Evolutionary conservation across 805 yeast genomes (phyloP), one percentile per base, ranked within the genome.

Genomic region (Candida berthetii): DNA sequence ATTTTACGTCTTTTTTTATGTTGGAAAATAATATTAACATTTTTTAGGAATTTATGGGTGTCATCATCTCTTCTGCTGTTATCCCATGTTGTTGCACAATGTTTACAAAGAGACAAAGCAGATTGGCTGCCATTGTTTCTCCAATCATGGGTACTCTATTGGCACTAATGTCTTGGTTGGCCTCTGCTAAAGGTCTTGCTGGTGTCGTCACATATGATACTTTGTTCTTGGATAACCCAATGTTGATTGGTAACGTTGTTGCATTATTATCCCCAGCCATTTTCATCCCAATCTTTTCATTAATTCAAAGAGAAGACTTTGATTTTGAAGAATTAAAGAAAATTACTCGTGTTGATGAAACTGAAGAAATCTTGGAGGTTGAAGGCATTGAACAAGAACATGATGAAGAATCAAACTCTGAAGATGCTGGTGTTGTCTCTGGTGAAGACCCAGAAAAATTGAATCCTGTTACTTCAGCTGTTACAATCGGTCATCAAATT

Each of bases 241-340:
- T 90, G 96, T 71, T 88, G 47, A 80, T 82, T 3, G 96, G 96
- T 45, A 89, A 89, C 61, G 79, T 87, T 37, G 89, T 87, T 40
- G 91, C 96, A 0, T 65, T 89, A 46, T 67, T 79, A 41, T 74
- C 90, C 2, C 96, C 96, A 9, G 55, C 76, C 15, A 61, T 88
- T 15, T 71, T 80, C 42, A 66, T 80, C 38, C 89, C 95, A 22
- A 55, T 82, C 9, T 65, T 88, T 41, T 83, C 93, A 0, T 66
- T 71, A 31, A 65, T 63, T 3, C 82, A 82, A 60, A 80, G 79
- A 42, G 90, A 82, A 53, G 71, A 84, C 53, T 89, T 81, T 51
- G 85, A 88, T 61, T 88, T 86, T 78, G 72, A 73, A 19, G 57
- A 71, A 19, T 71, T 86, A 57, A 80, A 78, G 55, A 46, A 52